phyloP scores from a whole-genome alignment of 331 rosid genomes.

The Pyracantha coccinea region DNA sequence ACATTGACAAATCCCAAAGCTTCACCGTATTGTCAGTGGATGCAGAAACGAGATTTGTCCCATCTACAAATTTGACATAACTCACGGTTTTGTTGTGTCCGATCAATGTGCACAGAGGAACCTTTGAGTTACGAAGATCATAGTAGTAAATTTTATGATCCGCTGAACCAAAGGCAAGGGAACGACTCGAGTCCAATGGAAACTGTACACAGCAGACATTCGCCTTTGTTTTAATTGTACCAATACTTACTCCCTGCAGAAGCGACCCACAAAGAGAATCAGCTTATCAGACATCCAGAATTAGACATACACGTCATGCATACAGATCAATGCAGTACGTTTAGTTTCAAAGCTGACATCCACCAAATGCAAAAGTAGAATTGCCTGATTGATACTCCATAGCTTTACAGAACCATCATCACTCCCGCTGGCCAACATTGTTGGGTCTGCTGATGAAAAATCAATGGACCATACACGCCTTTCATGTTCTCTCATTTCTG shows the following conservation, averaged over 20 bases:
- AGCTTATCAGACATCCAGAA: slow-evolving; percentile 68
- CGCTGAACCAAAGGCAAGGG: slow-evolving; percentile 92
- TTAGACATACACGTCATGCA: slow-evolving; percentile 42
- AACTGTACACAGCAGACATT: slow-evolving; percentile 96
- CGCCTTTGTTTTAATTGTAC: slow-evolving; percentile 91
- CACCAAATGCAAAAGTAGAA: slow-evolving; percentile 95
- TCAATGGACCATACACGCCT: slow-evolving; percentile 94
- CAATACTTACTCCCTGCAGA: slow-evolving; percentile 89
- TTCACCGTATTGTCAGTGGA: slow-evolving; percentile 88
- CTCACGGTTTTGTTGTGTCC: slow-evolving; percentile 97
- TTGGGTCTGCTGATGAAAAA: slow-evolving; percentile 88
- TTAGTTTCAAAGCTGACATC: slow-evolving; percentile 96
- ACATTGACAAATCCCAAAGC: slow-evolving; percentile 93
- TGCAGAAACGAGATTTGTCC: slow-evolving; percentile 60
- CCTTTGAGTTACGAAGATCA: slow-evolving; percentile 67
- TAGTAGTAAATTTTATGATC: slow-evolving; percentile 88
- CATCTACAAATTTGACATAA: slow-evolving; percentile 72
- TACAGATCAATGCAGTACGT: slow-evolving; percentile 83
- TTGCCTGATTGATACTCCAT: slow-evolving; percentile 99
- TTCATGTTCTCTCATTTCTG: slow-evolving; percentile 91
- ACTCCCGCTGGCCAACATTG: slow-evolving; percentile 92
- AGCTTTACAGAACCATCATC: slow-evolving; percentile 94
- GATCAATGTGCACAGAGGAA: slow-evolving; percentile 70
- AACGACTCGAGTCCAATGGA: slow-evolving; percentile 69
- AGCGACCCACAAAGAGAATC: slow-evolving; percentile 72